Base-by-base conservation (phyloP, 2,329 filamentous ascomycete species). In the Anthostomella pinea region DNA sequence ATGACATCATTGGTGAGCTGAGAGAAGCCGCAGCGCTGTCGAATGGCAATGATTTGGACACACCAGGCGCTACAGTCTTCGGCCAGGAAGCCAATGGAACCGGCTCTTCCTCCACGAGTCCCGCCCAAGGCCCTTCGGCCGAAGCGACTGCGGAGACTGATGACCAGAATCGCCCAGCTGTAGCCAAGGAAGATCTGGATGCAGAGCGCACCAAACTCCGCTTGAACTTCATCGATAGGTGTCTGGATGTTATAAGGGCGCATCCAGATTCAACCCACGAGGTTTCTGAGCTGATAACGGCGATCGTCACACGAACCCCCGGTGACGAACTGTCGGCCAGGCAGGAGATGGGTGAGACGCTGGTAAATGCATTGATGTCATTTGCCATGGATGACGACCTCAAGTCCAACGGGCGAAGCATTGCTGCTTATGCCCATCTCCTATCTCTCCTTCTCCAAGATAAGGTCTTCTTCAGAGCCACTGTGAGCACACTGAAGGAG, bases 241-340 rank as follows among this genome's bases (percentile, higher is more conserved):
- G 87, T 48, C 70, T 98, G 15, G 90, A 96, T 53, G 81, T 97
- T 21, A 81, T 98, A 35, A 85, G 91, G 58, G 83, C 84, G 23
- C 90, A 97, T 51, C 83, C 90, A 10, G 82, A 87, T 49, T 81
- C 91, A 8, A 94, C 93, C 0, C 93, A 96, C 52, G 91, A 97
- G 56, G 72, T 98, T 30, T 80, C 89, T 0, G 90, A 96, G 53
- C 72, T 98, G 14, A 90, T 98, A 36, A 77, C 77, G 23, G 81
- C 83, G 3, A 83, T 88, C 16, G 77, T 83, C 67, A 49, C 76
- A 57, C 55, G 81, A 76, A 58, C 78, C 62, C 47, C 74, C 62
- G 50, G 74, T 62, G 54, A 76, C 63, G 69, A 75, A 37, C 56
- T 27, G 14, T 51, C 73, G 55, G 64, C 56, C 3, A 75, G 83